Base-by-base conservation (phyloP, 1,284 basidiomycete genomes). In the Erythrobasidium hasegawianum region DNA sequence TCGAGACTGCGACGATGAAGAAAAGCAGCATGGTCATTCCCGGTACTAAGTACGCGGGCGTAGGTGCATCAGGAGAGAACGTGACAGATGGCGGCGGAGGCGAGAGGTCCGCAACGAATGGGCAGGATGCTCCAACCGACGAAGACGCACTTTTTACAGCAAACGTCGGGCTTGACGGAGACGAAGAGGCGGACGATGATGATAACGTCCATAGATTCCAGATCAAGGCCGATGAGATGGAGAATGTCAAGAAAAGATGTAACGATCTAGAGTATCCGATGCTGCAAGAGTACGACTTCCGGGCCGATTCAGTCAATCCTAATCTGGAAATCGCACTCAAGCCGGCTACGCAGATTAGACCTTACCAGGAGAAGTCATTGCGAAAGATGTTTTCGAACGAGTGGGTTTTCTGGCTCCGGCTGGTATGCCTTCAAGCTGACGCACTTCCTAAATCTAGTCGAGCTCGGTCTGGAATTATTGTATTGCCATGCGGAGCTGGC, bases 341-440 rank as follows among this genome's bases (percentile, higher is more conserved):
- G 76, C 94, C 94, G 1, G 89, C 91, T 57, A 97, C 94, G 0
- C 88, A 92, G 71, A 96, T 97, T 75, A 85, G 94, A 66, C 90
- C 94, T 11, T 97, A 97, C 78, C 94, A 97, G 78, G 94, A 97
- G 79, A 97, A 94, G 53, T 92, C 89, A 76, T 79, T 97, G 56
- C 93, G 90, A 71, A 97, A 97, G 79, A 97, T 97, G 94, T 97
- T 97, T 77, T 94, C 94, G 65, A 97, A 97, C 77, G 94, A 91
- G 88, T 90, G 75, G 64, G 83, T 75, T 16, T 1, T 1, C 13
- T 16, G 40, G 50, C 27, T n/a, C 50, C 47, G 43, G 50, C 24
- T 45, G 33, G n/a, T n/a, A n/a, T n/a, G n/a, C 41, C 38, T 33
- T 2, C 8, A 2, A 52, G 54, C 22, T 45, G 41, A 11, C 26